Evolutionary conservation across 352 stramenopile genomes (phyloP), one percentile per base, ranked within the genome.

Genomic region (Globisporangium alternatum): DNA sequence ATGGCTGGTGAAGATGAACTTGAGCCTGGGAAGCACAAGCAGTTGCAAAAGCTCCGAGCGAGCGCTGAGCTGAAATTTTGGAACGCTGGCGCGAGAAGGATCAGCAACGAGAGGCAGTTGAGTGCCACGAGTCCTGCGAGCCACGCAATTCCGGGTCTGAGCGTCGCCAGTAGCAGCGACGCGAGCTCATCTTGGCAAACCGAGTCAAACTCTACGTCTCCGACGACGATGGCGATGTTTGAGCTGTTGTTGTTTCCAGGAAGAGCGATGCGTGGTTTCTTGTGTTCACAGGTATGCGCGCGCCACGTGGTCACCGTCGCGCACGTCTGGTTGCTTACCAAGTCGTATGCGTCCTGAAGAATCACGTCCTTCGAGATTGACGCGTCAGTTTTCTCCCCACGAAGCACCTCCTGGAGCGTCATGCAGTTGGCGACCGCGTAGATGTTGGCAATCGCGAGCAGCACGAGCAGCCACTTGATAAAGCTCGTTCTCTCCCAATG

Each of bases 391-490:
- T 41, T 39, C 21, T 15, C 19, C 12, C 22, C 25, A 12, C 30
- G 37, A 17, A 68, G 56, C 30, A 49, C 39, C 21, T 68, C 35
- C 9, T 60, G 47, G 4, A 56, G 2, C 28, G n/a, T 28, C 17
- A 60, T 49, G 41, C 63, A 68, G 6, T 43, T 56, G 12, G 75
- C 30, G 6, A 64, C 41, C 25, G 62, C 62, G n/a, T 67, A 73
- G 6, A 85, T 21, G 2, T 70, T 66, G 2, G 66, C 80, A 19
- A 69, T 25, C 2, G 70, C 60, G 49, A 72, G 65, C 12, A 75
- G 31, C 17, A 67, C 44, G 19, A 83, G 58, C n/a, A 70, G 22
- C 68, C 70, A 76, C 53, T 71, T 74, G 47, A 77, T 64, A 19
- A 77, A 15, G 8, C 17, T 56, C 7, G 19, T 47, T 15, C 47